Evolutionary conservation across 352 stramenopile species (phyloP), one percentile per base, ranked within the genome.

Genomic region (Blastocystis sp.): DNA sequence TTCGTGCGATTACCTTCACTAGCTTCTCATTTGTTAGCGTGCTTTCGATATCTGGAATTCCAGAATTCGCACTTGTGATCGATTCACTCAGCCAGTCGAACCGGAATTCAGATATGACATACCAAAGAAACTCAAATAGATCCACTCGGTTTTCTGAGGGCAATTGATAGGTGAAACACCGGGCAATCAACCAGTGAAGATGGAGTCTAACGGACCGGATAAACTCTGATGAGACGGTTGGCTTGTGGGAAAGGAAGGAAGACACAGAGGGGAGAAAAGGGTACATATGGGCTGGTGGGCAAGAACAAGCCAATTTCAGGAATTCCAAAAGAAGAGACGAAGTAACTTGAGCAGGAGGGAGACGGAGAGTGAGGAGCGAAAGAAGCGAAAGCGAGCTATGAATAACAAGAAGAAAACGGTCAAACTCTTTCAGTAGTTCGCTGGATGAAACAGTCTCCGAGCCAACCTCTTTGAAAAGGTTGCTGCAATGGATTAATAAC

Each of bases 81-180:
- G 70, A 45, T 26, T 16, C 50, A 9, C 6, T 13, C 20, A 81
- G 70, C 70, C 70, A 81, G 6, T 64, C 37, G 34, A 81, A 81
- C 7, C 55, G 9, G 20, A 65, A 43, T 24, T 7, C 34, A 0
- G 11, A n/a, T 20, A 81, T 13, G 13, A 81, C 41, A 9, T 24
- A 37, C 70, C 70, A 81, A 16, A 63, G 4, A 26, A 81, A 34
- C 4, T 81, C 70, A 65, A 81, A 81, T 9, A 81, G 11, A 41
- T 66, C 20, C 20, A 43, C 1, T 26, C 70, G 70, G 9, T 11
- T 16, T 5, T 30, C 43, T 18, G 39, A 9, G 4, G 70, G 43
- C 0, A 16, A 18, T 65, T 81, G 63, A 53, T 81, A 64, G 45
- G 50, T 63, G 43, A 63, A 81, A 63, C 39, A 64, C 3, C 70